These are phyloP conservation scores for Calonectria pseudoreteaudii DNA, from an alignment of 2,329 filamentous ascomycete species.

Conservation along the genomic window DNA sequence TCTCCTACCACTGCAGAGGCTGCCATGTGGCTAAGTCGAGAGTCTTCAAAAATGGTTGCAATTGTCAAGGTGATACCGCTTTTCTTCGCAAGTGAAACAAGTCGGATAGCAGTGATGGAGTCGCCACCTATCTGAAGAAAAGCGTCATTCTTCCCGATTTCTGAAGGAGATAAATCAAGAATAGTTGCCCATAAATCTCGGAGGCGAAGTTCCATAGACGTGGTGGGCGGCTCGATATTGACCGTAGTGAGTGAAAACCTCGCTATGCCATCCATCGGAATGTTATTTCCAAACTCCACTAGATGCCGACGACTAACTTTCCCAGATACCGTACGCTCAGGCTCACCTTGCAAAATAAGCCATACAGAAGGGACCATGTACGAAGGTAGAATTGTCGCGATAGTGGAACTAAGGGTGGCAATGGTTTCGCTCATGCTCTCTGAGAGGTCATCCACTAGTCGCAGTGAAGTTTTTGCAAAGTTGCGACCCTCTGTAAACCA, in stretches of 20 bases:
- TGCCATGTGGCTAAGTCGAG: conserved; percentile 6
- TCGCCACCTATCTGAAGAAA: conserved; percentile 44
- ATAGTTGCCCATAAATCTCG: conserved; percentile 25
- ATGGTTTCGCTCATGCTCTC: neutral
- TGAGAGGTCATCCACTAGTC: neutral
- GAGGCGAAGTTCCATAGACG: neutral
- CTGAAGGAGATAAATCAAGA: conserved; percentile 4
- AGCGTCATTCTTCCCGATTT: conserved; percentile 45
- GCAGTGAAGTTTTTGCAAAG: neutral
- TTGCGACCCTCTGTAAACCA: neutral
- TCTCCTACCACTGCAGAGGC: neutral
- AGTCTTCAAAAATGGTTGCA: conserved; percentile 22
- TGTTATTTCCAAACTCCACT: neutral
- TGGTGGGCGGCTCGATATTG: neutral
- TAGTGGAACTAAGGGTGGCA: neutral
- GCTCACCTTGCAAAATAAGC: conserved; percentile 22
- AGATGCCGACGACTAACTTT: conserved; percentile 32
- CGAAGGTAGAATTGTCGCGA: conserved; percentile 25
- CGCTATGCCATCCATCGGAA: neutral
- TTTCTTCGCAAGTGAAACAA: conserved; percentile 25
- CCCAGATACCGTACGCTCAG: conserved; percentile 27
- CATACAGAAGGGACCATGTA: conserved; percentile 31
- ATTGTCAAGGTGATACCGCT: conserved; percentile 4
- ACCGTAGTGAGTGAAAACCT: neutral
- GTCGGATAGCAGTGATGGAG: conserved; percentile 38